A percentile compares a stretch with the other conserved stretches of the same genome.
These are phyloP conservation scores for Hemileccinum impolitum DNA, from an alignment of 768 basidiomycete genomes.

Conservation along the genomic window DNA sequence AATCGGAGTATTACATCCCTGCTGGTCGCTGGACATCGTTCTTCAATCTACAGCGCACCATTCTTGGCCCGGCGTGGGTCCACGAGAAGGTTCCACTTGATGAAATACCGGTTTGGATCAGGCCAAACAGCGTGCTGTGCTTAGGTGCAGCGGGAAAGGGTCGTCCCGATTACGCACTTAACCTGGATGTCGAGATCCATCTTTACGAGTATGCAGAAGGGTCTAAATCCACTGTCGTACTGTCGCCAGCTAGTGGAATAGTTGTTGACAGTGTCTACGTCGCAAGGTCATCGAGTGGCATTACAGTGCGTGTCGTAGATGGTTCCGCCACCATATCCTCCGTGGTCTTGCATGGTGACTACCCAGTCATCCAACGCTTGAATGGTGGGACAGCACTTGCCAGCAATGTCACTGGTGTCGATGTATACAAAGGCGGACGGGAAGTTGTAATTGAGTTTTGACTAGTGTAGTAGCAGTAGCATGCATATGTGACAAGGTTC, in stretches of 20 bases:
- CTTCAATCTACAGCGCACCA: slow-evolving; percentile 50
- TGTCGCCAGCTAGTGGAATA: slow-evolving; percentile 8
- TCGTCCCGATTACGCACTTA: slow-evolving; percentile 42
- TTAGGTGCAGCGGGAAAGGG: slow-evolving; percentile 39
- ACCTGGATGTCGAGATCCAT: slow-evolving; percentile 43
- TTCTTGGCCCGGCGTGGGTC: slow-evolving; percentile 61
- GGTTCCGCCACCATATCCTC: slow-evolving; percentile 7
- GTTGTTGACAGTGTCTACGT: slow-evolving; percentile 6
- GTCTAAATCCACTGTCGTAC: slow-evolving; percentile 20
- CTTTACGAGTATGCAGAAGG: slow-evolving; percentile 53
- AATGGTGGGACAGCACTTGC: slow-evolving; percentile 9
- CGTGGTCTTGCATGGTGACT: slow-evolving; percentile 14
- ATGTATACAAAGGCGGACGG: background rate
- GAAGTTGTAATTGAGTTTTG: slow-evolving; percentile 11
- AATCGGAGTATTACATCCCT: slow-evolving; percentile 58
- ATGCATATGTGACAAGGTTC: too few relatives aligned
- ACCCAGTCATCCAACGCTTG: slow-evolving; percentile 6
- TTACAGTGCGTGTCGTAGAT: slow-evolving; percentile 7
- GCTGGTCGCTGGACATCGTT: slow-evolving; percentile 60
- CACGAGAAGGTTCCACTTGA: slow-evolving; percentile 60
- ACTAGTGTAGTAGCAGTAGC: background rate
- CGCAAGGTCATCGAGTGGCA: slow-evolving; percentile 9
- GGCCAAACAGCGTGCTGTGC: slow-evolving; percentile 50
- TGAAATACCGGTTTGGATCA: slow-evolving; percentile 65
- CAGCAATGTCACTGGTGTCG: background rate